Base-by-base conservation (phyloP, 305 asterid genomes). In the Fraxinus floribunda region DNA sequence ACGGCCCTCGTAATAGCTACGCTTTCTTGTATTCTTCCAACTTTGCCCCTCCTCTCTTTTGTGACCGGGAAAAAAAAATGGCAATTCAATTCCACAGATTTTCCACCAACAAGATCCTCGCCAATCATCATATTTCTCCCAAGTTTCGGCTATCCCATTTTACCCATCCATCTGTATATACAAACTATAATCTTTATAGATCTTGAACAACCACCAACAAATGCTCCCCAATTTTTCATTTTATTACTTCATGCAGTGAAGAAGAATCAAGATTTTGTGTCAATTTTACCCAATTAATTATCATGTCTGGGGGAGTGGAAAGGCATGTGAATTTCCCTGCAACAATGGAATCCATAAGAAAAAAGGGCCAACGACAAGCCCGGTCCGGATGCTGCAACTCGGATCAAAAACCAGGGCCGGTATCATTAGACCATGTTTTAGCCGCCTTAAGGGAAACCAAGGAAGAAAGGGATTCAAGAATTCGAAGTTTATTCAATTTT, bases 351-450 rank as follows among this genome's bases (percentile, higher is more conserved):
- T 62, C 89, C 41, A 89, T 71, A 77, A 75, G 39, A 80, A n/a
- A 83, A 71, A 79, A 9, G 86, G 75, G 81, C 78, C 86, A 52
- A 71, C 13, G 36, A 13, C 82, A 85, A 72, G 82, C 85, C 88
- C 92, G 89, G 85, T 78, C 92, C 79, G 95, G 91, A 66, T 88
- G 94, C 88, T 92, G 97, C 87, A 92, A 92, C 78, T 95, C 98
- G 82, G 98, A 92, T 55, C 86, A 83, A 83, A 95, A 92, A 32
- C 89, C 98, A 22, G 98, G 98, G 0, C 99, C 97, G 57, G 86
- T 93, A 0, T 87, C 98, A 41, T 85, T 93, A 86, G 99, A 95
- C 89, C 99, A 97, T 80, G 99, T 97, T 15, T 73, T 97, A 5
- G 87, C 97, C 76, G 99, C 98, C 49, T 78, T 94, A 78, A 83